These are phyloP conservation scores for Penicillium sp. DNA, from an alignment of 2,329 filamentous ascomycete species.

Conservation along the genomic window DNA sequence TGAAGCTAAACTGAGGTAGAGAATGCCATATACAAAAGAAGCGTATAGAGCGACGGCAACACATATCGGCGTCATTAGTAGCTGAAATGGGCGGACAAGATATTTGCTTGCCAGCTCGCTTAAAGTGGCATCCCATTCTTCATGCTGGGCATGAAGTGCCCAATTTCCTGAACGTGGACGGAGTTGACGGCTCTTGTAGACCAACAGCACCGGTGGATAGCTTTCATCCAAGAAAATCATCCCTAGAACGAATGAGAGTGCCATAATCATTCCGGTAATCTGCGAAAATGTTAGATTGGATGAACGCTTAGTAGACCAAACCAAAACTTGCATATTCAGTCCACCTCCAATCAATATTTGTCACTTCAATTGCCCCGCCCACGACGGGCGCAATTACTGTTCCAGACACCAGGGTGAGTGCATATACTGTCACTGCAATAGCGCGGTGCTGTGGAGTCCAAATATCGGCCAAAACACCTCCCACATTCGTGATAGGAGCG, in stretches of 20 bases:
- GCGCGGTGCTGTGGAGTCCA: constrained; percentile 57
- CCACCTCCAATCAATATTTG: constrained; percentile 25
- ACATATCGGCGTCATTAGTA: constrained; percentile 47
- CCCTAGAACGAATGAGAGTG: constrained; percentile 46
- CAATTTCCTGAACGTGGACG: constrained; percentile 14
- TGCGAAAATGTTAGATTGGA: too few relatives aligned
- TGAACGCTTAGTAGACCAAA: too few relatives aligned
- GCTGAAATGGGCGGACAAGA: constrained; percentile 47
- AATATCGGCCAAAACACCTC: constrained; percentile 62
- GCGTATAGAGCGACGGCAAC: constrained; percentile 40
- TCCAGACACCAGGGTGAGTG: constrained; percentile 51
- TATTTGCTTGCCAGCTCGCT: constrained; percentile 40
- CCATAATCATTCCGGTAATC: constrained; percentile 56
- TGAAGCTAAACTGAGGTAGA: constrained; percentile 36
- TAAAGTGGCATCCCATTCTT: constrained; percentile 31
- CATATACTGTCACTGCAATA: constrained; percentile 61
- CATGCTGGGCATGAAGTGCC: constrained; percentile 53
- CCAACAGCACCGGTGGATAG: constrained; percentile 58
- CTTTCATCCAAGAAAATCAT: constrained; percentile 57
- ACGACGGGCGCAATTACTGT: constrained; percentile 38
- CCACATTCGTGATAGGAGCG: constrained; percentile 57
- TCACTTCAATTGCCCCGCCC: constrained; percentile 45
- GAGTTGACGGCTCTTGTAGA: constrained; percentile 43
- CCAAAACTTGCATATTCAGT: constrained; percentile 43
- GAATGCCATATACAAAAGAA: constrained; percentile 35